Conservation (phyloP, 2,329 filamentous ascomycete genomes). For the Ophiostoma ulmi region DNA sequence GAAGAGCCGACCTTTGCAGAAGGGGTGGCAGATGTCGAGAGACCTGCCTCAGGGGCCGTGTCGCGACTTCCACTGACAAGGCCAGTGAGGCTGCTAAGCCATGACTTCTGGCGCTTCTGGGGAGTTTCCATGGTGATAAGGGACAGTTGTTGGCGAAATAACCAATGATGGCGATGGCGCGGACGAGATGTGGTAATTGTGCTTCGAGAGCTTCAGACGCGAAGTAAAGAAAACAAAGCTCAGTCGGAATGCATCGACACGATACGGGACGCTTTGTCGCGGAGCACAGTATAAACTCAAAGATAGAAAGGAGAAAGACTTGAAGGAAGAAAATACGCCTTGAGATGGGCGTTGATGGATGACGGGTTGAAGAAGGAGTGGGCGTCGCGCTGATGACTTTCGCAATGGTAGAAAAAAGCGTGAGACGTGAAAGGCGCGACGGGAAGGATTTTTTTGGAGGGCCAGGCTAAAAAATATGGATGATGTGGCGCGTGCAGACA, state of each 20-base stretch:
- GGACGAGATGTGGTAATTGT: constrained; percentile 3
- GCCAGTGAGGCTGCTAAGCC: constrained; percentile 27
- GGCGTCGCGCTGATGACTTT: constrained; percentile 23
- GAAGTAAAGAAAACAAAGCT: constrained; percentile 15
- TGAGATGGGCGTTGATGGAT: constrained; percentile 17
- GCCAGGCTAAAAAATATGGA: constrained; percentile 21
- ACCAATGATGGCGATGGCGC: constrained; percentile 12
- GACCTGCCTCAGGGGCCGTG: constrained; percentile 16
- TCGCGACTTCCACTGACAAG: constrained; percentile 23
- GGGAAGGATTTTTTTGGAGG: constrained; percentile 16
- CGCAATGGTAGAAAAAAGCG: constrained; percentile 21
- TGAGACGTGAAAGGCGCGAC: constrained; percentile 17
- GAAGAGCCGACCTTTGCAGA: constrained; percentile 10
- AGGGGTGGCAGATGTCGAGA: constrained; percentile 15
- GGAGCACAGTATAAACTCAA: constrained; percentile 2
- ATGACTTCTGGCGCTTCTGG: constrained; percentile 26
- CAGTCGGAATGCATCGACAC: constrained; percentile 23
- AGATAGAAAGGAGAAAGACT: neutral
- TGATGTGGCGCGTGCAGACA: constrained; percentile 24
- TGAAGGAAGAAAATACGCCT: constrained; percentile 16
- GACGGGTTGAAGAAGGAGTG: neutral
- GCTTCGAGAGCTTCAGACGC: constrained; percentile 20
- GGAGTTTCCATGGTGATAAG: constrained; percentile 25
- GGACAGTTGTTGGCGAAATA: constrained; percentile 3
- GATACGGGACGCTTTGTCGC: neutral